Evolutionary conservation across 148 eudicot species (phyloP).

Genomic region (Fagopyrum homotropicum): DNA sequence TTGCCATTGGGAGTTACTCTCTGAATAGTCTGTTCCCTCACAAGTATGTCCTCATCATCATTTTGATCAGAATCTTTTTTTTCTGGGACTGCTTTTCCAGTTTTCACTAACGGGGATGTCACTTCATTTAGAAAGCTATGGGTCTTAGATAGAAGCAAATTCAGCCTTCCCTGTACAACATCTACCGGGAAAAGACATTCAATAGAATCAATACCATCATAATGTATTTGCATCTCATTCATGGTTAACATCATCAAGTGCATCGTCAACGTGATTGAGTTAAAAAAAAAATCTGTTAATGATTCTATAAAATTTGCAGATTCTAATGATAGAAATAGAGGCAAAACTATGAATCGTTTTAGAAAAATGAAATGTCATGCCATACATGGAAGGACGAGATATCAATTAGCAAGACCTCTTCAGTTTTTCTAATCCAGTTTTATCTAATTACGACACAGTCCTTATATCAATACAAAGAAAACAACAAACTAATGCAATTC

Average conservation of each 20-base stretch:
- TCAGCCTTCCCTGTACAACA: conserved; percentile 62
- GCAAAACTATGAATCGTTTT: background rate
- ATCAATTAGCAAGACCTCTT: background rate
- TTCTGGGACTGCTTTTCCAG: conserved; percentile 39
- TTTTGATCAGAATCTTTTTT: conserved; percentile 26
- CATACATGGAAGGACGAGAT: background rate
- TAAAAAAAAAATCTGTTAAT: background rate
- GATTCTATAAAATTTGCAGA: background rate
- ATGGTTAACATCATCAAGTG: background rate
- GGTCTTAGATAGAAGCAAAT: conserved; percentile 63
- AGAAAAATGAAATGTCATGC: background rate
- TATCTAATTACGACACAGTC: background rate
- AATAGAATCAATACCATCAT: background rate
- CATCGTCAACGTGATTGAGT: background rate
- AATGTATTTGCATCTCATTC: background rate
- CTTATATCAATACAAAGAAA: background rate
- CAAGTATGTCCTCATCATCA: conserved; percentile 57
- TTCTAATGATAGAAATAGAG: background rate
- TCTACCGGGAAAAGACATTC: conserved; percentile 24
- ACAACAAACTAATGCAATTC: background rate
- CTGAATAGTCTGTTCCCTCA: conserved; percentile 59
- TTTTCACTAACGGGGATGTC: conserved; percentile 64
- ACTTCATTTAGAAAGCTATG: conserved; percentile 61
- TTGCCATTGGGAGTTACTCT: conserved; percentile 50
- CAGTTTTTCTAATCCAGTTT: background rate